A percentile compares a stretch with the other conserved stretches of the same genome.
These are phyloP conservation scores for Fusarium buharicum DNA, from an alignment of 2,329 filamentous ascomycete genomes.

Conservation along the genomic window DNA sequence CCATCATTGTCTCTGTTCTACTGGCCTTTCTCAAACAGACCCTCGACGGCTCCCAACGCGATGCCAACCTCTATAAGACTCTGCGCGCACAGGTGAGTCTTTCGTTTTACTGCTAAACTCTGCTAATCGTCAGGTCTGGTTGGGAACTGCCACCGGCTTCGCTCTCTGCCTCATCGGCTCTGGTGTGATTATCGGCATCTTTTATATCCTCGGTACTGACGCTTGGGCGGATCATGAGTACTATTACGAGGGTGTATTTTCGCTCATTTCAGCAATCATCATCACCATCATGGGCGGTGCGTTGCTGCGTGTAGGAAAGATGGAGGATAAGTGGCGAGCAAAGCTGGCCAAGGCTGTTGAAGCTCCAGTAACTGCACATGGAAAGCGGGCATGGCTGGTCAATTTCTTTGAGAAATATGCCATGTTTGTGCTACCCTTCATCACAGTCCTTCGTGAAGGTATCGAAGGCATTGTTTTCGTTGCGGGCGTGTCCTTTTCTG, in stretches of 20 bases:
- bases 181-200: constrained; percentile 75
- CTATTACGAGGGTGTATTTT: constrained; percentile 85
- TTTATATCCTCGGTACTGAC: constrained; percentile 74
- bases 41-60: constrained; percentile 70
- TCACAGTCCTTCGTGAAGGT: constrained; percentile 86
- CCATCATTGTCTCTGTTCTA: constrained; percentile 85
- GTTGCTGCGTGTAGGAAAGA: constrained; percentile 81
- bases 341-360: constrained; percentile 80
- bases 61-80: constrained; percentile 72
- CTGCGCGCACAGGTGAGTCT: constrained; percentile 70
- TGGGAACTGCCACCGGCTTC: constrained; percentile 53
- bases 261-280: constrained; percentile 79
- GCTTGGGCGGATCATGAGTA: constrained; percentile 77
- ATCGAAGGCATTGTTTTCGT: constrained; percentile 91
- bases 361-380: constrained; percentile 57
- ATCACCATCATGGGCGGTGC: constrained; percentile 85
- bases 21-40: constrained; percentile 87
- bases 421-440: constrained; percentile 87
- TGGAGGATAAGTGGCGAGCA: constrained; percentile 85
- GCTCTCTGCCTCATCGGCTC: constrained; percentile 73
- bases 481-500: constrained; percentile 81
- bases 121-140: constrained; percentile 62
- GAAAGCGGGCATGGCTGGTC: constrained; percentile 62
- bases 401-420: constrained; percentile 79
- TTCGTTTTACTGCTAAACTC: neutral